Conservation (phyloP, 441 rosid species). For the Eruca vesicaria region DNA sequence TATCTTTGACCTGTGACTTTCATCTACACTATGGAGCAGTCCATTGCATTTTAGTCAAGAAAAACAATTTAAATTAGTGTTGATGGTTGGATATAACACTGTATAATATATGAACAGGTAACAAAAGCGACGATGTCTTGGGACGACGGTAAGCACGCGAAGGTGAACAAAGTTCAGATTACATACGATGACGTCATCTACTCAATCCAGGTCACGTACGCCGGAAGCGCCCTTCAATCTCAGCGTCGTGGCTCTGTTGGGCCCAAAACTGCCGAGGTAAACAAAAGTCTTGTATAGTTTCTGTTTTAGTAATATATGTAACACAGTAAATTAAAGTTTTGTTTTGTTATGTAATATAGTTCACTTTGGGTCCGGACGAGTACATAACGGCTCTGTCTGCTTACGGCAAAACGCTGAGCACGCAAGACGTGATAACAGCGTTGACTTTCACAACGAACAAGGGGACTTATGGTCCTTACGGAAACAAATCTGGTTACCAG, state of each 20-base stretch:
- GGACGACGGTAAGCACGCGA: conserved; percentile 34
- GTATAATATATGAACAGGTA: background rate
- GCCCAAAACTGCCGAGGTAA: conserved; percentile 26
- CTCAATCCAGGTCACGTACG: conserved; percentile 31
- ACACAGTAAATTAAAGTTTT: background rate
- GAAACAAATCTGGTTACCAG: conserved; percentile 28
- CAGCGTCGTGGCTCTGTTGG: conserved; percentile 32
- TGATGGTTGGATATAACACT: background rate
- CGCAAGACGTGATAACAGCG: conserved; percentile 20
- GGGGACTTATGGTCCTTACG: conserved; percentile 30
- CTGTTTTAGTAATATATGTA: background rate
- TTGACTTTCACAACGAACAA: conserved; percentile 29
- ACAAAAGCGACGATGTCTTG: conserved; percentile 24
- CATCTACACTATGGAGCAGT: background rate
- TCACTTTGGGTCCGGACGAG: conserved; percentile 31
- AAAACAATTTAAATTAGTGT: background rate
- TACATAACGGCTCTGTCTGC: conserved; percentile 28
- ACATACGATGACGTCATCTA: conserved; percentile 31
- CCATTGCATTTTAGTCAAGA: background rate
- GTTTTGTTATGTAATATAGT: conserved; percentile 6
- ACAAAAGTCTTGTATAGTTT: background rate
- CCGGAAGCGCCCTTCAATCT: conserved; percentile 23
- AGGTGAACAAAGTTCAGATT: conserved; percentile 31
- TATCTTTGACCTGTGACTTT: background rate
- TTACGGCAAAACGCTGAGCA: conserved; percentile 18